These are phyloP conservation scores for Exophiala spinifera DNA, from an alignment of 2,329 filamentous ascomycete species.

Conservation along the genomic window DNA sequence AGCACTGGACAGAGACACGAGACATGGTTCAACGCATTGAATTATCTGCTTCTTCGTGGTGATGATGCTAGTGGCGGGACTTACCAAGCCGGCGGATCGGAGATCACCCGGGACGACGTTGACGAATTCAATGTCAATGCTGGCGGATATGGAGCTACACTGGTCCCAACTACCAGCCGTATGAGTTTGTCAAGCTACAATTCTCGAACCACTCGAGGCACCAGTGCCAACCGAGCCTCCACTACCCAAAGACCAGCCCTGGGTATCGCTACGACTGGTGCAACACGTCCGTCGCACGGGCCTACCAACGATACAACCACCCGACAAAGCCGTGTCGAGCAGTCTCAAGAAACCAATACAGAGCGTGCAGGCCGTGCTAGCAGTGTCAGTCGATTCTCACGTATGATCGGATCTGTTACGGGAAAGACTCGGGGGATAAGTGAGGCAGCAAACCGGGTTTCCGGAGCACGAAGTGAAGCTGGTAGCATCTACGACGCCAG, in stretches of 20 bases:
- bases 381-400: constrained; percentile 32
- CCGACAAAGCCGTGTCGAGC: constrained; percentile 36
- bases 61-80: constrained; percentile 43
- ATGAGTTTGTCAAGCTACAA: constrained; percentile 75
- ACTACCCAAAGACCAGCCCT: constrained; percentile 37
- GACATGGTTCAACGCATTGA: constrained; percentile 97
- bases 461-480: constrained; percentile 15
- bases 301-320: constrained; percentile 24
- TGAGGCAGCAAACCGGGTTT: constrained; percentile 17
- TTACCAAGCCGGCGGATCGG: constrained; percentile 50
- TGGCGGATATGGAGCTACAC: constrained; percentile 52
- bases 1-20: constrained; percentile 91
- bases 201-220: constrained; percentile 66
- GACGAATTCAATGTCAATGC: constrained; percentile 92
- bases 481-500: constrained; percentile 40
- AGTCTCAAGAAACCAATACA: constrained; percentile 47
- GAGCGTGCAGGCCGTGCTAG: constrained; percentile 44
- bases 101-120: constrained; percentile 59
- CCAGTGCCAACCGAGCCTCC: constrained; percentile 38
- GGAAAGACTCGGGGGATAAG: constrained; percentile 39
- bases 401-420: constrained; percentile 47
- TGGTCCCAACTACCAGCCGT: constrained; percentile 42
- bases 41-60: constrained; percentile 81
- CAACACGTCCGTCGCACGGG: constrained; percentile 35
- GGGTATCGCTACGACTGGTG: constrained; percentile 36